Evolutionary conservation across 2,329 filamentous ascomycete species (phyloP).

Genomic region (Zarea fungicola): DNA sequence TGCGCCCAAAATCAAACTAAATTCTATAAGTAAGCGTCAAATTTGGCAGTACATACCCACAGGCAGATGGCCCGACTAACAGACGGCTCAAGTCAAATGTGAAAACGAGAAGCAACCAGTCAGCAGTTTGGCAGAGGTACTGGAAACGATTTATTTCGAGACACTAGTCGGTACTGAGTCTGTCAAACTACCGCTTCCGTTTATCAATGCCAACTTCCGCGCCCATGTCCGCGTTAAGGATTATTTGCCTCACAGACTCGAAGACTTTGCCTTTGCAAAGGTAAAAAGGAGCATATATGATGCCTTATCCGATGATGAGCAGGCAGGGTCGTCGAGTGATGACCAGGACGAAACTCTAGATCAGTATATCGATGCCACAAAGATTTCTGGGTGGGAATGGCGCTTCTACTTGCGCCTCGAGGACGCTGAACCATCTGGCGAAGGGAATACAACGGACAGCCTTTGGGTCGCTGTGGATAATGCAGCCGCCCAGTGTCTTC

Average conservation of each 20-base stretch:
- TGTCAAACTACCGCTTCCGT: constrained; percentile 52
- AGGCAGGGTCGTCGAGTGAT: constrained; percentile 15
- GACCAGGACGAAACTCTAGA: constrained; percentile 21
- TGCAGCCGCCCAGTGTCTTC: constrained; percentile 42
- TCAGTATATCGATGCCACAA: constrained; percentile 22
- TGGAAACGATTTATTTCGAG: constrained; percentile 34
- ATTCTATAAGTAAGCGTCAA: constrained; percentile 1
- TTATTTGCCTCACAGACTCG: constrained; percentile 64
- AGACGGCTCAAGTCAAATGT: constrained; percentile 37
- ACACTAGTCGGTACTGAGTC: constrained; percentile 36
- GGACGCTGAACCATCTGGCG: constrained; percentile 48
- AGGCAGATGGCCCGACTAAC: constrained; percentile 14
- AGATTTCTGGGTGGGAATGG: constrained; percentile 64
- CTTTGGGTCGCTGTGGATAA: constrained; percentile 68
- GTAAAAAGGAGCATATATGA: constrained; percentile 41
- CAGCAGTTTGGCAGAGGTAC: constrained; percentile 34
- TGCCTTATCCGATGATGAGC: constrained; percentile 39
- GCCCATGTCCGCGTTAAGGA: constrained; percentile 72
- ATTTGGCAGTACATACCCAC: not conserved
- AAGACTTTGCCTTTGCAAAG: constrained; percentile 60
- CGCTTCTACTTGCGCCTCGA: constrained; percentile 75
- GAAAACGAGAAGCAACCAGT: constrained; percentile 35
- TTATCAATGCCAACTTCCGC: constrained; percentile 68
- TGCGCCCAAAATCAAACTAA: not conserved
- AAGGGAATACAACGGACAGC: constrained; percentile 33